Percentiles rank a stretch among this genome's conserved stretches.
phyloP scores from a whole-genome alignment of 805 yeast species.

The Candida khao-thaluensis region DNA sequence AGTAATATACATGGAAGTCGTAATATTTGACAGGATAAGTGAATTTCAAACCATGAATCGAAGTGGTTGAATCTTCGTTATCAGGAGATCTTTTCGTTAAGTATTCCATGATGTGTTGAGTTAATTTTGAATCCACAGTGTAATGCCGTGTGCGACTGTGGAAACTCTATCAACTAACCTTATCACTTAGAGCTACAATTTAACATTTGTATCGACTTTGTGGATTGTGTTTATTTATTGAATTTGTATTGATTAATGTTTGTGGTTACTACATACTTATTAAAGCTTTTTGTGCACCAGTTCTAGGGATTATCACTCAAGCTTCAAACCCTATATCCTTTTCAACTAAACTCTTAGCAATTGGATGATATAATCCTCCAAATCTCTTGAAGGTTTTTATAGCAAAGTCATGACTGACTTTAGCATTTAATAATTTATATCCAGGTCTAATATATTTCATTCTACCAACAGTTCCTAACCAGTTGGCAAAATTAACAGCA shows the following conservation, averaged over 20 bases:
- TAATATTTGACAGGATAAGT: slow-evolving; percentile 28
- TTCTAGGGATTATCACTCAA: too few relatives aligned
- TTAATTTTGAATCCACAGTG: too few relatives aligned
- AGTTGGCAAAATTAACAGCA: slow-evolving; percentile 23
- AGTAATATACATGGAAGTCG: slow-evolving; percentile 34
- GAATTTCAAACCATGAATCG: slow-evolving; percentile 21
- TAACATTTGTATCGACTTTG: too few relatives aligned
- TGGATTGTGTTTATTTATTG: too few relatives aligned
- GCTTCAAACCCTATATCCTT: slow-evolving; percentile 21
- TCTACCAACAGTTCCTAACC: slow-evolving; percentile 37
- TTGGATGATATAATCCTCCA: slow-evolving; percentile 30
- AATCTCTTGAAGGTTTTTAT: slow-evolving; percentile 22
- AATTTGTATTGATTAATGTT: too few relatives aligned
- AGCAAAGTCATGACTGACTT: slow-evolving; percentile 28
- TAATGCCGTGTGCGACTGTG: too few relatives aligned
- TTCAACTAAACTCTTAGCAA: slow-evolving; percentile 26
- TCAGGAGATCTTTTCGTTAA: slow-evolving; percentile 20
- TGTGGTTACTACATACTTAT: too few relatives aligned
- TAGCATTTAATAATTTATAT: slow-evolving; percentile 21
- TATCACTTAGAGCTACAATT: too few relatives aligned
- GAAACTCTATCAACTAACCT: too few relatives aligned
- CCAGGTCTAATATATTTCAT: slow-evolving; percentile 40
- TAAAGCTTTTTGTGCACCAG: too few relatives aligned
- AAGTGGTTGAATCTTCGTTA: slow-evolving; percentile 18
- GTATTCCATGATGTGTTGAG: slow-evolving; percentile 24